Percentiles rank a stretch among this genome's conserved stretches.
Conservation (phyloP, 495 filamentous ascomycete species). For the Aspergillus biplanus region DNA sequence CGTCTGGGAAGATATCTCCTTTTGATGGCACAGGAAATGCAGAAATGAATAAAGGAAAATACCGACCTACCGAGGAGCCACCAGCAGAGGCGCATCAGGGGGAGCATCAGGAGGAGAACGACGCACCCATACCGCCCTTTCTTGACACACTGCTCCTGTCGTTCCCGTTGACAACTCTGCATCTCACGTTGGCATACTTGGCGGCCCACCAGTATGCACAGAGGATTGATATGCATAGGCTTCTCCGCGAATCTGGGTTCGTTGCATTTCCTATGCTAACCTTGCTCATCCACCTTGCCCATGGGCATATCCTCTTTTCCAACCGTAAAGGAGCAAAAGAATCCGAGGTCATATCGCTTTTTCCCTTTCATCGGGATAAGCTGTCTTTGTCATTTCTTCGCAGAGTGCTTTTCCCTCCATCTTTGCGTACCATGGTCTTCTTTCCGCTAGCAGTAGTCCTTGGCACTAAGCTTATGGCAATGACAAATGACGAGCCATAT, state of each 20-base stretch:
- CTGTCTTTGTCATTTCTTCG: constrained; percentile 36
- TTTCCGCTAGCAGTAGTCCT: constrained; percentile 61
- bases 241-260: constrained; percentile 49
- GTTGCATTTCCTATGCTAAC: constrained; percentile 47
- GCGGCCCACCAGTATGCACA: constrained; percentile 88
- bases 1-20: constrained; percentile 38
- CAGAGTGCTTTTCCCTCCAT: constrained; percentile 41
- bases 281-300: constrained; percentile 48
- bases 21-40: constrained; percentile 23
- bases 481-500: constrained; percentile 79
- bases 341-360: constrained; percentile 27
- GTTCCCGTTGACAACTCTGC: constrained; percentile 73
- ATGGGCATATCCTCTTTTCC: constrained; percentile 48
- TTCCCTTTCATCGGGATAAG: constrained; percentile 38
- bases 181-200: constrained; percentile 88
- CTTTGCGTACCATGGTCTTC: constrained; percentile 38
- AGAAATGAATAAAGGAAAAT: neutral
- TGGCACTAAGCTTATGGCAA: constrained; percentile 78
- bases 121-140: constrained; percentile 41
- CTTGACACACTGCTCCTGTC: constrained; percentile 57
- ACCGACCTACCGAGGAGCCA: constrained; percentile 5
- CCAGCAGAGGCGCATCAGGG: neutral
- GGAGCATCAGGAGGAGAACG: constrained; percentile 23
- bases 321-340: constrained; percentile 1
- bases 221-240: constrained; percentile 60